phyloP scores from a whole-genome alignment of 2,329 filamentous ascomycete genomes.

The Pseudogymnoascus sp. region DNA sequence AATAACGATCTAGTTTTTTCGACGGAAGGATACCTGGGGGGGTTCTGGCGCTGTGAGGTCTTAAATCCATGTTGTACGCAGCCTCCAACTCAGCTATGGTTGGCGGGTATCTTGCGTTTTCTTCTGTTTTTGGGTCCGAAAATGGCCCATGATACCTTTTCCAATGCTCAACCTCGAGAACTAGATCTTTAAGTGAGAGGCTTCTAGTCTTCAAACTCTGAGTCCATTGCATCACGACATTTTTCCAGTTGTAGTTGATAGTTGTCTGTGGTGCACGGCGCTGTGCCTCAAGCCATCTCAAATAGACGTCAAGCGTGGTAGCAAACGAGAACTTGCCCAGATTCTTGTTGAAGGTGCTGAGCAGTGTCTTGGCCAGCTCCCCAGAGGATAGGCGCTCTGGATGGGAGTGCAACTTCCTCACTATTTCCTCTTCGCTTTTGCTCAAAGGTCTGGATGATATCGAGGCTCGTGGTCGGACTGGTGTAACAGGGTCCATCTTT shows the following conservation, averaged over 20 bases:
- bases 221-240: slow-evolving; percentile 22
- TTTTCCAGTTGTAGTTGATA: slow-evolving; percentile 19
- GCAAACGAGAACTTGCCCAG: slow-evolving; percentile 14
- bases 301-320: slow-evolving; percentile 18
- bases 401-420: neutral
- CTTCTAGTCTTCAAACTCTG: slow-evolving; percentile 18
- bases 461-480: neutral
- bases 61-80: slow-evolving; percentile 1
- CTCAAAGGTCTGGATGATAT: neutral
- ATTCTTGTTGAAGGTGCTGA: slow-evolving; percentile 18
- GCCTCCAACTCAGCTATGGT: neutral
- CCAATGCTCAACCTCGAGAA: slow-evolving; percentile 17
- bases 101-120: neutral
- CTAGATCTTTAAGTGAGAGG: slow-evolving; percentile 15
- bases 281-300: slow-evolving; percentile 24
- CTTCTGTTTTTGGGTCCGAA: neutral
- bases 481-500: neutral
- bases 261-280: slow-evolving; percentile 13
- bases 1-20: neutral
- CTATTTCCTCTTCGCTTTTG: neutral
- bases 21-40: neutral
- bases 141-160: slow-evolving; percentile 7
- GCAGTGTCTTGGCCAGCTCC: slow-evolving; percentile 17
- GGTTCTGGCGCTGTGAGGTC: neutral
- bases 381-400: slow-evolving; percentile 12